Evolutionary conservation across 352 stramenopile genomes (phyloP).

Genomic region (Pythium utonaiense): DNA sequence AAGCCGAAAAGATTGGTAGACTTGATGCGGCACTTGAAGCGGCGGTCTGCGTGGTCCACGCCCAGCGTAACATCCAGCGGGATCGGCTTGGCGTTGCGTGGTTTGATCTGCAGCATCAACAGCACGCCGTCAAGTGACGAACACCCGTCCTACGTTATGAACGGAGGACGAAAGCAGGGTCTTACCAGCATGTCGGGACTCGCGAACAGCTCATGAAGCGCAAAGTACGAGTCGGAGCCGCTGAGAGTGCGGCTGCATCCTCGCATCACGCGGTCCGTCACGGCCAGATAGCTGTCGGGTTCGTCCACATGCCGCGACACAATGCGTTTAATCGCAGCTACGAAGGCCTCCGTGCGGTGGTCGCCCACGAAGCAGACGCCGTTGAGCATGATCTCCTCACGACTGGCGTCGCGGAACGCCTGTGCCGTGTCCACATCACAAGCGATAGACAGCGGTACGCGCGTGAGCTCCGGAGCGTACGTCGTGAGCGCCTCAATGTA

Average conservation of each 20-base stretch:
- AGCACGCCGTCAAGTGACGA: neutral
- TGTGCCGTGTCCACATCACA: conserved; percentile 69
- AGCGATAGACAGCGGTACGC: conserved; percentile 47
- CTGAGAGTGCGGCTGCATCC: conserved; percentile 73
- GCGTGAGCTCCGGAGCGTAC: conserved; percentile 29
- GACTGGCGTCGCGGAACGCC: conserved; percentile 62
- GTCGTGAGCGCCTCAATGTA: conserved; percentile 43
- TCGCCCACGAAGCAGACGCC: conserved; percentile 71
- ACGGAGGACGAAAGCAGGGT: neutral
- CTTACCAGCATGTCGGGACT: conserved; percentile 48
- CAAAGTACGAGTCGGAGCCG: conserved; percentile 75
- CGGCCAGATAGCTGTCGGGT: conserved; percentile 37
- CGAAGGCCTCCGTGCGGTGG: conserved; percentile 67
- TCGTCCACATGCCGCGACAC: conserved; percentile 43
- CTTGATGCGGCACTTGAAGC: conserved; percentile 73
- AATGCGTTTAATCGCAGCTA: conserved; percentile 73
- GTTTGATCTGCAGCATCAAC: conserved; percentile 48
- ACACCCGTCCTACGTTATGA: neutral
- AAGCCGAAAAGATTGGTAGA: conserved; percentile 62
- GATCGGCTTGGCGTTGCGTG: conserved; percentile 32
- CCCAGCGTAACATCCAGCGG: conserved; percentile 64
- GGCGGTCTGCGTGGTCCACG: conserved; percentile 41
- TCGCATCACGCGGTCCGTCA: conserved; percentile 66
- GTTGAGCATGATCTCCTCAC: conserved; percentile 72
- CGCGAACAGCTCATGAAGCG: conserved; percentile 63